Percentiles rank a stretch among this genome's conserved stretches.
phyloP scores from a whole-genome alignment of 768 basidiomycete genomes.

The Boletus insuetus region DNA sequence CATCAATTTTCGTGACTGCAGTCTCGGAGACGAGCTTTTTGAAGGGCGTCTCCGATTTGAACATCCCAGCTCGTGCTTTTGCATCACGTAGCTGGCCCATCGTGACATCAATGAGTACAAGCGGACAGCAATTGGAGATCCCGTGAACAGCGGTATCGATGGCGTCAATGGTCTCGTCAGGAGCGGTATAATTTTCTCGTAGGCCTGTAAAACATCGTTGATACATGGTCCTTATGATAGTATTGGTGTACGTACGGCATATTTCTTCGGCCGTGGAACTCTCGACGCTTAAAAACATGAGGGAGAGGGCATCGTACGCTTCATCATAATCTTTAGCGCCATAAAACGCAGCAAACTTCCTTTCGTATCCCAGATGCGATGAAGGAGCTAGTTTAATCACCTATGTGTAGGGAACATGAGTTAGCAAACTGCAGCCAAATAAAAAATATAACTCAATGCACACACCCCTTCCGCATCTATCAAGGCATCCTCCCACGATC shows the following conservation, averaged over 20 bases:
- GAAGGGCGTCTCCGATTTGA: neutral
- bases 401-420: neutral
- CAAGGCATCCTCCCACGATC: too few relatives aligned
- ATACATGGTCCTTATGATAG: neutral
- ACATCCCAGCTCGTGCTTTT: neutral
- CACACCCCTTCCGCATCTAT: too few relatives aligned
- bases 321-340: neutral
- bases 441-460: too few relatives aligned
- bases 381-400: neutral
- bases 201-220: neutral
- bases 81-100: neutral
- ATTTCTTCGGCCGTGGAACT: neutral
- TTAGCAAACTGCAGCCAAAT: too few relatives aligned
- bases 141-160: neutral
- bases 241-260: neutral
- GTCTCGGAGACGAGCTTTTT: neutral
- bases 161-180: neutral
- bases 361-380: neutral
- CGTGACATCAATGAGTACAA: neutral
- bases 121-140: neutral
- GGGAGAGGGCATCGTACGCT: neutral
- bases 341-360: neutral
- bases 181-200: neutral
- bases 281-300: neutral
- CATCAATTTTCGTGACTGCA: neutral